Evolutionary conservation across 495 filamentous ascomycete genomes (phyloP), one percentile per base, ranked within the genome.

Genomic region (Neurospora sublineolata): DNA sequence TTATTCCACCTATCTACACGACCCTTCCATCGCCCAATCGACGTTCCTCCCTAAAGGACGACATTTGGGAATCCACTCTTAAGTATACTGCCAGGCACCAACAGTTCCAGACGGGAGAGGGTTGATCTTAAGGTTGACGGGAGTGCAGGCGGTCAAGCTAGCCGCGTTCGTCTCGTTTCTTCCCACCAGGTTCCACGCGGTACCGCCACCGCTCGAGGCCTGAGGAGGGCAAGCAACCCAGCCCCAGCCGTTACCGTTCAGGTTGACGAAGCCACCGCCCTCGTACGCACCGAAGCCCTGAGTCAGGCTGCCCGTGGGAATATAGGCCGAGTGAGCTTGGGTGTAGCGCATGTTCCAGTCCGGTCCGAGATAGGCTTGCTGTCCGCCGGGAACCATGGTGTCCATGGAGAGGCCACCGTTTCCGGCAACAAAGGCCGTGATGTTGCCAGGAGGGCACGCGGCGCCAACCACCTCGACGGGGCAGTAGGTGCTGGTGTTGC

Each of bases 301-400:
- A 23, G 73, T 73, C 16, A 81, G 73, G 67, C 87, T 85, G 11
- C 88, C 89, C 0, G 80, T 41, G 0, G 89, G 89, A 27, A 87
- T 85, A 74, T 76, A 82, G 20, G 83, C 84, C 7, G 86, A 88
- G 80, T 92, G 89, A 1, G 89, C 85, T 58, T 79, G 81, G 3
- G 88, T 89, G 83, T 87, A 91, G 69, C 77, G 80, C 40, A 93
- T 78, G 37, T 85, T 82, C 68, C 90, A 90, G 36, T 81, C 76
- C 5, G 85, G 80, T 20, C 75, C 78, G 40, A 92, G 82, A 78
- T 90, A 93, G 79, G 88, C 84, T 71, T 81, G 80, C 75, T 92
- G 89, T 30, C 90, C 89, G 60, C 89, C 90, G 20, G 90, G 89
- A 37, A 92, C 89, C 67, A 81, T 76, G 71, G 87, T 85, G 52